Percentiles rank a stretch among this genome's conserved stretches.
Conservation (phyloP, 225 moss, liverwort and hornwort species). For the Pleurozium schreberi region DNA sequence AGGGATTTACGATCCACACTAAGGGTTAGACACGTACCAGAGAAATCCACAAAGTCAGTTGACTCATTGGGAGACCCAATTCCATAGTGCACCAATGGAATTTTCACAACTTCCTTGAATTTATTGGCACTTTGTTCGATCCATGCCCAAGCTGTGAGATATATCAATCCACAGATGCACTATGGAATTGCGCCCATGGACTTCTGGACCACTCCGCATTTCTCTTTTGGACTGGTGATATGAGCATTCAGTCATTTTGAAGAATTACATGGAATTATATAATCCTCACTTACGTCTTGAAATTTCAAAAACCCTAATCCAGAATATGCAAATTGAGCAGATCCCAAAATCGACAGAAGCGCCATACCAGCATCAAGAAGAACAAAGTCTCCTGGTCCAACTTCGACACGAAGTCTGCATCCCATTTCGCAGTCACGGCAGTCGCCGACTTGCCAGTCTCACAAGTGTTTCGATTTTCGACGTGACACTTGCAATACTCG, state of each 20-base stretch:
- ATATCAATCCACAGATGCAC: background rate
- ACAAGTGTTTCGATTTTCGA: constrained; percentile 4
- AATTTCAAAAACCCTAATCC: background rate
- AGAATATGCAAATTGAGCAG: too few relatives aligned
- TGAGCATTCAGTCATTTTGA: background rate
- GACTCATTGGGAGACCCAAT: background rate
- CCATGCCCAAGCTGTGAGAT: background rate
- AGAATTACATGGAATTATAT: background rate
- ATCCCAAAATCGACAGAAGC: background rate
- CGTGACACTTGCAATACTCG: constrained; percentile 19
- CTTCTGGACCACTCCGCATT: background rate
- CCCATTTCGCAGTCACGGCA: constrained; percentile 1
- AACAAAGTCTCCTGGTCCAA: constrained; percentile 16
- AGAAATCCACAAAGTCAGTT: background rate
- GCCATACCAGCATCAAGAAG: constrained; percentile 5
- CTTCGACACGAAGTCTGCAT: background rate
- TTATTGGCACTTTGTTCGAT: background rate
- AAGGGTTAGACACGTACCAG: background rate
- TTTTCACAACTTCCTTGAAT: background rate
- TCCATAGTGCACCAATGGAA: background rate
- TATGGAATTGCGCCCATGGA: background rate
- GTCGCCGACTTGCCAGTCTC: background rate
- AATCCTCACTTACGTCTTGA: background rate
- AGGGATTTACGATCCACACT: background rate
- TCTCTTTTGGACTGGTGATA: background rate